Evolutionary conservation across 345 rosid genomes (phyloP).

Genomic region (Diplotaxis tenuifolia): DNA sequence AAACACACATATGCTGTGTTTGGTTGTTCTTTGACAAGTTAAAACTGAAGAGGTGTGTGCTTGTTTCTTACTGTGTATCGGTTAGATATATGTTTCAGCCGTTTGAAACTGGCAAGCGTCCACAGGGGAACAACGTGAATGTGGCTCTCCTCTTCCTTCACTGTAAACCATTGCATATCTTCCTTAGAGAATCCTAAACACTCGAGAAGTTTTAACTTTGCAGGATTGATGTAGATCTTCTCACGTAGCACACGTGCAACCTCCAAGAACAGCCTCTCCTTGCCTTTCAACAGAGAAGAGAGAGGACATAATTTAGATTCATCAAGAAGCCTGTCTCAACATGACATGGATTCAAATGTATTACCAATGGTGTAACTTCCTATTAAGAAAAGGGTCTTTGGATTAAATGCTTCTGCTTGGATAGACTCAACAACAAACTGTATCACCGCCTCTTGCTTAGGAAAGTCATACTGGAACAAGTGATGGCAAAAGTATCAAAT

Average conservation of each 20-base stretch:
- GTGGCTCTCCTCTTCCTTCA: slow-evolving; percentile 80
- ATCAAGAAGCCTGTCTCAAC: not conserved
- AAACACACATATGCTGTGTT: no score
- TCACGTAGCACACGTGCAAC: slow-evolving; percentile 72
- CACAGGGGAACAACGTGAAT: slow-evolving; percentile 95
- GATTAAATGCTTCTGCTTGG: slow-evolving; percentile 94
- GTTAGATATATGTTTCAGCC: slow-evolving; percentile 71
- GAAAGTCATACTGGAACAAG: slow-evolving; percentile 82
- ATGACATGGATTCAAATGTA: not conserved
- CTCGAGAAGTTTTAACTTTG: slow-evolving; percentile 67
- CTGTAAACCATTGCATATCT: slow-evolving; percentile 87
- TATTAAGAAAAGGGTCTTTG: slow-evolving; percentile 79
- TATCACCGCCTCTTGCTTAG: slow-evolving; percentile 87
- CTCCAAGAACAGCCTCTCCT: slow-evolving; percentile 92
- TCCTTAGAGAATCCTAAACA: slow-evolving; percentile 74
- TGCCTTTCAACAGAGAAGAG: slow-evolving; percentile 47
- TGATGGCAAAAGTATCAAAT: no score
- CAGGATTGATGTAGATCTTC: slow-evolving; percentile 66
- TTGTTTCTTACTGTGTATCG: slow-evolving; percentile 66
- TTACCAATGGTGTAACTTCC: slow-evolving; percentile 96
- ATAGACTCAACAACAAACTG: slow-evolving; percentile 94
- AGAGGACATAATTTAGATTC: not conserved
- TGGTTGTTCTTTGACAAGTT: not conserved
- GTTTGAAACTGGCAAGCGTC: slow-evolving; percentile 94
- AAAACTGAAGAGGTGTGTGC: not conserved